Conservation (phyloP, 2,329 filamentous ascomycete species). For the Penicillium italicum region DNA sequence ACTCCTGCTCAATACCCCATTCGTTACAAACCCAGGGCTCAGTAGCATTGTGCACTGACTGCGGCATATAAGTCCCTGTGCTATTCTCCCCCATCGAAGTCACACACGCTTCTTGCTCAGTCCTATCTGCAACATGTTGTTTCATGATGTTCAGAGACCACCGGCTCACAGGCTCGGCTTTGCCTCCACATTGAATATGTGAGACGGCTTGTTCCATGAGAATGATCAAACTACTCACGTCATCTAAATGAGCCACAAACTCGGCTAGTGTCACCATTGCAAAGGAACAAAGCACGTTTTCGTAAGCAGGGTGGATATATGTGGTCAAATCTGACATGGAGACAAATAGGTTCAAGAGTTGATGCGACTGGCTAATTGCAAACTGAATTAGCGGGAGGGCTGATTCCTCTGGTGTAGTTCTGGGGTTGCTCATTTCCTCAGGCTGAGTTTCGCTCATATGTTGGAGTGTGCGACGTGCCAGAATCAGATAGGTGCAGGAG, state of each 20-base stretch:
- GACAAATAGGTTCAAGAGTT: background rate
- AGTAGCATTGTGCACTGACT: background rate
- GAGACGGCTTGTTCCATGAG: constrained; percentile 6
- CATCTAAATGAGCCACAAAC: background rate
- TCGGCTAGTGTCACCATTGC: background rate
- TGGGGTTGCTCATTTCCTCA: background rate
- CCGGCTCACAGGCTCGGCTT: constrained; percentile 16
- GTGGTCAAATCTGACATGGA: background rate
- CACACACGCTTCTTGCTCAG: background rate
- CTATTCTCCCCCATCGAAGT: background rate
- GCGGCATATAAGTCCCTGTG: background rate
- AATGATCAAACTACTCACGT: background rate
- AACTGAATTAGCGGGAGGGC: background rate
- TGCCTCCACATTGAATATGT: constrained; percentile 17
- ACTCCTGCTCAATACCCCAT: constrained; percentile 12
- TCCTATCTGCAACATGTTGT: constrained; percentile 7
- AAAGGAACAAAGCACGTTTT: background rate
- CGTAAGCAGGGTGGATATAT: background rate
- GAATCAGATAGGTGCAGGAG: background rate
- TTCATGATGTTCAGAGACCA: constrained; percentile 17
- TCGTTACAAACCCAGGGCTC: constrained; percentile 7
- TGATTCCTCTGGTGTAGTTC: background rate
- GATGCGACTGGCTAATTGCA: background rate
- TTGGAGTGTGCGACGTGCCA: background rate
- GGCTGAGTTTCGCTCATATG: background rate